Base-by-base conservation (phyloP, 495 filamentous ascomycete genomes). In the Penicillium mononematosum region DNA sequence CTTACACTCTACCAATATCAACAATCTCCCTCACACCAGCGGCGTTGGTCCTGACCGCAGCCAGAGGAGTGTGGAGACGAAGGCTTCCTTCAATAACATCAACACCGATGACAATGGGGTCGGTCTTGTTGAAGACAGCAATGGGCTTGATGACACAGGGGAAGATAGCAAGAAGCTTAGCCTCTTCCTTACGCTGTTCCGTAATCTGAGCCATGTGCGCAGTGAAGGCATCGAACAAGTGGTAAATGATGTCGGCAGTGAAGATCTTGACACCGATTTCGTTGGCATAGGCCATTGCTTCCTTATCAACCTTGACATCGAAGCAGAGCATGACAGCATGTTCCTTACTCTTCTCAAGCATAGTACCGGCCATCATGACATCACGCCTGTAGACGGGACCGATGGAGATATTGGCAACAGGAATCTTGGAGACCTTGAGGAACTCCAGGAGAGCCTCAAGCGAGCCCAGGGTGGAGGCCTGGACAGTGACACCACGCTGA, bases 261-360 rank as follows among this genome's bases (percentile, higher is more conserved):
- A 98, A 98, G 66, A 99, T 90, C 82, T 96, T 99, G 70, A 99
- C 89, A 31, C 93, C 93, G 39, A 96, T 84, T 52, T 97, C 92
- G 10, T 96, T 89, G 41, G 95, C 95, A 63, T 98, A 96, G 14
- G 81, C 81, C 63, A 87, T 82, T 1, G 95, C 95, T 65, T 99
- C 95, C 73, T 96, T 97, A 74, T 99, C 95, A 22, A 99, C 89
- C 78, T 96, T 96, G 71, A 99, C 95, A 69, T 99, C 95, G 80
- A 99, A 99, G 71, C 95, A 98, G 19, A 99, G 87, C 95, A 99
- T 99, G 70, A 98, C 91, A 24, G 95, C 95, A 58, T 86, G 95
- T 70, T 99, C 94, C 64, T 90, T 91, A 44, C 86, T 84, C 75
- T 97, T 97, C 78, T 99, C 95, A 57, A 98, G 77, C 95, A 99